A percentile compares a stretch with the other conserved stretches of the same genome.
Conservation (phyloP, 2,329 filamentous ascomycete species). For the Paradendryphiella salina region DNA sequence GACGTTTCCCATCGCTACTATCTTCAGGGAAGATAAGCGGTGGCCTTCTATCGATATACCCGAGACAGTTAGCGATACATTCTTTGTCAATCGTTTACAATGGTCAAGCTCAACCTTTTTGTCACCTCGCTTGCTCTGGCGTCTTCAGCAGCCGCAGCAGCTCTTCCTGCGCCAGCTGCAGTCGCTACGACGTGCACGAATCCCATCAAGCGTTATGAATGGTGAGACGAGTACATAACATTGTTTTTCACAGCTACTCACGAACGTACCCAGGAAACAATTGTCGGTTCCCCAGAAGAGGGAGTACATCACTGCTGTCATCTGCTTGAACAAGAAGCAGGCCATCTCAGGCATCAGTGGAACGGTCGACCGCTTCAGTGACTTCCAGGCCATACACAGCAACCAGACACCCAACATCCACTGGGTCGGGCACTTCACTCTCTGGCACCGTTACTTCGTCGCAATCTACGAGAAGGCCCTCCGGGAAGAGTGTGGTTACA, state of each 20-base stretch:
- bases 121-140: conserved; percentile 11
- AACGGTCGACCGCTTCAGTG: conserved; percentile 30
- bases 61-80: no score
- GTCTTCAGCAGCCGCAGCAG: conserved; percentile 11
- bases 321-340: conserved; percentile 24
- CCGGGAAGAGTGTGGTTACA: conserved; percentile 29
- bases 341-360: conserved; percentile 22
- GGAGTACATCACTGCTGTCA: conserved; percentile 31
- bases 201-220: conserved; percentile 23
- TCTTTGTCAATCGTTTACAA: background rate
- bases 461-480: conserved; percentile 30
- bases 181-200: conserved; percentile 13
- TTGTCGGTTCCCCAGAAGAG: conserved; percentile 20
- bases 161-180: conserved; percentile 5
- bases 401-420: conserved; percentile 30
- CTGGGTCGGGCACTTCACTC: conserved; percentile 29
- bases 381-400: conserved; percentile 28
- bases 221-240: conserved; percentile 9
- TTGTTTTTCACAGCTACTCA: no score
- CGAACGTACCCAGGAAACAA: conserved; percentile 18
- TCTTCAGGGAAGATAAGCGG: no score
- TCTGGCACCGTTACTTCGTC: conserved; percentile 33
- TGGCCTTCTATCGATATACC: no score
- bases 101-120: conserved; percentile 5
- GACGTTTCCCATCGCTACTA: no score